A percentile compares a stretch with the other conserved stretches of the same genome.
Evolutionary conservation across 768 basidiomycete genomes (phyloP).

Genomic region (Hericium alpestre): DNA sequence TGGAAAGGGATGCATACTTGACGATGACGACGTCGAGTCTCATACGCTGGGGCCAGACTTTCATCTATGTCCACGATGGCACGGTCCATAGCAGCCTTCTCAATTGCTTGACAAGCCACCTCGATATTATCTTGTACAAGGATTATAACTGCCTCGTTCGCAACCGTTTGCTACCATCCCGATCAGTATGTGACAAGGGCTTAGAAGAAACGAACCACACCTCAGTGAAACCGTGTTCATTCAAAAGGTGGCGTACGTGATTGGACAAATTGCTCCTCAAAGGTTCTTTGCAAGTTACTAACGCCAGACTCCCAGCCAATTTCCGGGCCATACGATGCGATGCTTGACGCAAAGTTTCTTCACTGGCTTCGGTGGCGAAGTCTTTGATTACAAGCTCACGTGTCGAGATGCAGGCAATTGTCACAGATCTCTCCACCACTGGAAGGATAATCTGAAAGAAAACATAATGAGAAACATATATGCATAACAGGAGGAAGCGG

Average conservation of each 20-base stretch:
- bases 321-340: conserved; percentile 96
- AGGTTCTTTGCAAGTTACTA: conserved; percentile 98
- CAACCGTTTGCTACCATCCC: conserved; percentile 46
- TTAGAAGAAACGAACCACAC: conserved; percentile 26
- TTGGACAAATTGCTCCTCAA: conserved; percentile 83
- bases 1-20: conserved; percentile 40
- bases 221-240: conserved; percentile 85
- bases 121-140: conserved; percentile 91
- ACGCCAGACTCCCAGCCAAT: conserved; percentile 87
- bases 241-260: conserved; percentile 74
- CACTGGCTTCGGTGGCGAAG: conserved; percentile 86
- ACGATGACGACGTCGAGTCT: conserved; percentile 74
- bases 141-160: conserved; percentile 69
- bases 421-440: conserved; percentile 95
- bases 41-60: conserved; percentile 72
- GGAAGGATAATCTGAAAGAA: conserved; percentile 75
- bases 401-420: conserved; percentile 96
- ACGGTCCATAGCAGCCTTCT: conserved; percentile 96
- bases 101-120: conserved; percentile 85
- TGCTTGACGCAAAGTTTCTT: conserved; percentile 82
- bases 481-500: neutral
- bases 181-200: too few species aligned
- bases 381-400: conserved; percentile 92
- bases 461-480: neutral
- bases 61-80: conserved; percentile 91